Evolutionary conservation across 441 rosid genomes (phyloP).

Genomic region (Melianthus villosus): DNA sequence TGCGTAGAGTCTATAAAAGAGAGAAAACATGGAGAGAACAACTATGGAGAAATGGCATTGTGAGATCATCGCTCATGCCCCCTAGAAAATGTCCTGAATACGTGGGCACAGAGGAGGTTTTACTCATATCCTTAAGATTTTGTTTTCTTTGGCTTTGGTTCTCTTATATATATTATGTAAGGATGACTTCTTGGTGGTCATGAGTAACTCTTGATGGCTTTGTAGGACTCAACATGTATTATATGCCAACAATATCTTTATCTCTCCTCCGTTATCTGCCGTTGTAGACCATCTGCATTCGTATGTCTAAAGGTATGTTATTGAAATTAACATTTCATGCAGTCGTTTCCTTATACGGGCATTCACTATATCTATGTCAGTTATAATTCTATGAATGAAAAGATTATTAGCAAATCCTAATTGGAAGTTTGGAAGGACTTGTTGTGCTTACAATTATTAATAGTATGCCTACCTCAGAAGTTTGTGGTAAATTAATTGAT

Average conservation of each 20-base stretch:
- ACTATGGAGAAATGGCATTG: constrained; percentile 68
- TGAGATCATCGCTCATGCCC: constrained; percentile 65
- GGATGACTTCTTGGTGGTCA: constrained; percentile 5
- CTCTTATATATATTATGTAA: neutral
- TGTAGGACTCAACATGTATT: constrained; percentile 76
- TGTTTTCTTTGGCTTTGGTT: constrained; percentile 8
- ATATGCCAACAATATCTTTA: constrained; percentile 84
- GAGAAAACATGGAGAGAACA: constrained; percentile 68
- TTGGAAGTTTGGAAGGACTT: neutral
- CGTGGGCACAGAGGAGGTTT: constrained; percentile 89
- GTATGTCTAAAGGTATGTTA: constrained; percentile 76
- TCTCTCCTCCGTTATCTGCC: constrained; percentile 69
- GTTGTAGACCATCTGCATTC: constrained; percentile 65
- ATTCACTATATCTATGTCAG: neutral
- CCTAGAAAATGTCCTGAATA: constrained; percentile 54
- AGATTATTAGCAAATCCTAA: neutral
- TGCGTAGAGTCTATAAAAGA: constrained; percentile 43
- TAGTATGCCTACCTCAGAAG: no score
- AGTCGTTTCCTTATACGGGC: no score
- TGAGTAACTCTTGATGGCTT: constrained; percentile 13
- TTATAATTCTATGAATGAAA: neutral
- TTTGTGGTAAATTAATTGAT: no score
- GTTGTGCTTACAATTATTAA: neutral
- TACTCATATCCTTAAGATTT: constrained; percentile 7
- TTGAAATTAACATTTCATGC: no score